phyloP scores from a whole-genome alignment of 345 rosid genomes.

The Raphanus raphanistrum region DNA sequence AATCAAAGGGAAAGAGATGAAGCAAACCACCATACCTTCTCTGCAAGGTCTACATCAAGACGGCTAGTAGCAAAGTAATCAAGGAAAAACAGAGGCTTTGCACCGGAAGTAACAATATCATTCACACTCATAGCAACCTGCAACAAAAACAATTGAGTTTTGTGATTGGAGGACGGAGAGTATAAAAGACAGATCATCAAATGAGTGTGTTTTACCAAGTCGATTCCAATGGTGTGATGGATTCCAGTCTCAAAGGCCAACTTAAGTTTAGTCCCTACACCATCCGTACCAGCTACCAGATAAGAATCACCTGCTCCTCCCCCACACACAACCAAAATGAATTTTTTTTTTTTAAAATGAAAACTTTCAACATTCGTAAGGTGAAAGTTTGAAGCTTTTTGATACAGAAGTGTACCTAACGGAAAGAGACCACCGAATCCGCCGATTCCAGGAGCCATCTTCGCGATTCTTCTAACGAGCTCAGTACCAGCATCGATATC shows the following conservation, averaged over 20 bases:
- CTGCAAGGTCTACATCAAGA: constrained; percentile 96
- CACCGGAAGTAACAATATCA: constrained; percentile 94
- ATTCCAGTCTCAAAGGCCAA: constrained; percentile 90
- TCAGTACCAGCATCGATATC: constrained; percentile 93
- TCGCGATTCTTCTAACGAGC: constrained; percentile 78
- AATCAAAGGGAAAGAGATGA: constrained; percentile 3
- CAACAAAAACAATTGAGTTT: background rate
- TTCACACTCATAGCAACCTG: constrained; percentile 98
- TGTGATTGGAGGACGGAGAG: background rate
- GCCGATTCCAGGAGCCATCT: constrained; percentile 92
- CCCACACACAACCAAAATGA: background rate
- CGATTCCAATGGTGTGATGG: constrained; percentile 92
- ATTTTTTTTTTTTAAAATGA: too few relatives aligned
- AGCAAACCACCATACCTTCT: constrained; percentile 54
- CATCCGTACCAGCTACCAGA: constrained; percentile 97
- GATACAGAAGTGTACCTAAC: constrained; percentile 49
- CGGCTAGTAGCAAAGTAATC: constrained; percentile 94
- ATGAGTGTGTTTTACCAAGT: constrained; percentile 57
- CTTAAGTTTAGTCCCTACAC: constrained; percentile 97
- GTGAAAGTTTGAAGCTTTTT: background rate
- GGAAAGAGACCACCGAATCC: constrained; percentile 95
- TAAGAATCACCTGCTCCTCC: constrained; percentile 66
- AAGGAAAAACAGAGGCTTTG: constrained; percentile 87
- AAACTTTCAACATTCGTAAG: background rate
- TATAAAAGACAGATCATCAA: background rate